Conservation (phyloP, 75 land plant genomes). For the Pinus taeda region DNA sequence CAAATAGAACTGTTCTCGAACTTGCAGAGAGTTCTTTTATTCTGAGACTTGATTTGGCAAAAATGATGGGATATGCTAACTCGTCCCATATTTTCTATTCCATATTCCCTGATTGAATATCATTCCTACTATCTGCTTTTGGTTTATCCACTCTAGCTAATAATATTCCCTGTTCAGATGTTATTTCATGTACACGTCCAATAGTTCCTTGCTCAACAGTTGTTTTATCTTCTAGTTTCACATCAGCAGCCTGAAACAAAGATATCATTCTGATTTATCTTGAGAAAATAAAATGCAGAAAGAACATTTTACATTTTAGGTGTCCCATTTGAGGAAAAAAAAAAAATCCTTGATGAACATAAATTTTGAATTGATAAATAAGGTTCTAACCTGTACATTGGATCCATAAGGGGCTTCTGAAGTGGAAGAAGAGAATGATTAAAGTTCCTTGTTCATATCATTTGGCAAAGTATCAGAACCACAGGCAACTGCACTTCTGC, state of each 20-base stretch:
- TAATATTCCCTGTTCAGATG: neutral
- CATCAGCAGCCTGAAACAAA: neutral
- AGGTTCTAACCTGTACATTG: slow-evolving; percentile 1
- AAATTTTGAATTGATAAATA: neutral
- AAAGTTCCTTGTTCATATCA: neutral
- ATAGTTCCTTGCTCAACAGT: slow-evolving; percentile 1
- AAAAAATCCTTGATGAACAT: neutral
- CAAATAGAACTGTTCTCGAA: neutral
- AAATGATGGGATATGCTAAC: neutral
- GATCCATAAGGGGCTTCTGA: neutral
- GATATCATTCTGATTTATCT: neutral
- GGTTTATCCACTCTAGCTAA: slow-evolving; percentile 3
- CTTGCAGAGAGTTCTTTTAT: neutral
- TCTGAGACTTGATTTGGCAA: neutral
- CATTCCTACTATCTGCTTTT: neutral
- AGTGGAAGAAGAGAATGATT: neutral
- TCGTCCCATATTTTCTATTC: too few relatives aligned
- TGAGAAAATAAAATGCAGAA: neutral
- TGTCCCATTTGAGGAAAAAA: neutral
- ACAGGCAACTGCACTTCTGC: neutral
- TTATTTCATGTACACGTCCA: slow-evolving; percentile 4
- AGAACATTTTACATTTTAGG: neutral
- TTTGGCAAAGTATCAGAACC: neutral
- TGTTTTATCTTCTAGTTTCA: neutral
- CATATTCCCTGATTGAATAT: too few relatives aligned